Evolutionary conservation across 345 rosid genomes (phyloP), one percentile per base, ranked within the genome.

Genomic region (Corchorus olitorius): DNA sequence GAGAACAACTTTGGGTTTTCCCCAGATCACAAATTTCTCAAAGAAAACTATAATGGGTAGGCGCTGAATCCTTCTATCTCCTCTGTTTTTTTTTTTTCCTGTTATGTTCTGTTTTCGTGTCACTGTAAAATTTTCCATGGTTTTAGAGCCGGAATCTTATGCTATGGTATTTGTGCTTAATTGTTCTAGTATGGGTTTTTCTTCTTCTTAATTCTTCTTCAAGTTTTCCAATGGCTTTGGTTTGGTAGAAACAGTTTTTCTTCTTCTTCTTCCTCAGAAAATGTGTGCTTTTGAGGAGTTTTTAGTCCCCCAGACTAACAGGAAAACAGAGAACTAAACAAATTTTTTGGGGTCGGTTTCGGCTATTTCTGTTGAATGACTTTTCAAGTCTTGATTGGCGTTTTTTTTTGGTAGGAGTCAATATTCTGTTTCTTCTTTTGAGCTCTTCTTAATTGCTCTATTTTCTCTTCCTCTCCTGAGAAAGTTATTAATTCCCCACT

Each of bases 1-100:
- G 72, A 61, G 48, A 73, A 58, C 14, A 46, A 70, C 17, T 76
- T 61, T 76, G n/a, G 67, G 74, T 37, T 78, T 73, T 45, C 73
- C 48, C 76, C 79, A 73, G 66, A 76, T 48, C 75, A 20, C 65
- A 71, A 75, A 76, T 66, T 68, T 56, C 52, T 78, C 83, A 52
- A 27, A 74, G 68, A 82, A 34, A 70, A 60, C 78, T 70, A 43
- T 72, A 81, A 89, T 86, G 95, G 91, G 97, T 89, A 82, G 53
- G 86, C 84, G 39, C 52, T 68, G 27, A 33, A 20, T 33, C 52
- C 46, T 63, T 75, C 65, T 45, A 64, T 77, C 58, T 78, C 71
- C 41, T 77, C 81, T 76, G 76, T 67, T 72, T 66, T 48, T 63
- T 74, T 45, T 76, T 22, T 39, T 78, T 64, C 73, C 63, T 67